These are phyloP conservation scores for Phialophora tarda DNA, from an alignment of 2,329 filamentous ascomycete species.

Conservation along the genomic window DNA sequence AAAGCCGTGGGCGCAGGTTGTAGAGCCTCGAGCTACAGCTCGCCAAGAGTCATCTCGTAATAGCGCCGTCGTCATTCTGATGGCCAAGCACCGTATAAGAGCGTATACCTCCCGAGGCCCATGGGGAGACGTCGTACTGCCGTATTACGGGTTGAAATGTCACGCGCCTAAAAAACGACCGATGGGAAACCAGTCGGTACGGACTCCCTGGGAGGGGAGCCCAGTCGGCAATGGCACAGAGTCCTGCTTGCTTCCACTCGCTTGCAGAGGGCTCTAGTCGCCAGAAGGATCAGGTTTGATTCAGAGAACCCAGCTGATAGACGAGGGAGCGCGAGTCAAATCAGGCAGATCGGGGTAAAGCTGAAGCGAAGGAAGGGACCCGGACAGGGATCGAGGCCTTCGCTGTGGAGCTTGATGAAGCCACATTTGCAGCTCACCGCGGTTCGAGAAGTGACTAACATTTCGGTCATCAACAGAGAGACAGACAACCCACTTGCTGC, in stretches of 20 bases:
- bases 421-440: slow-evolving; percentile 5
- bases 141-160: slow-evolving; percentile 4
- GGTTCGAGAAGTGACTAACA: slow-evolving; percentile 17
- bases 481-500: slow-evolving; percentile 1
- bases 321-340: background rate
- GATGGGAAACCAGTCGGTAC: background rate
- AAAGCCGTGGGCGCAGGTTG: background rate
- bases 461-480: slow-evolving; percentile 1
- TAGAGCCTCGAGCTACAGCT: background rate
- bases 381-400: slow-evolving; percentile 5
- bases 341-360: slow-evolving; percentile 3
- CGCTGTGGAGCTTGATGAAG: slow-evolving; percentile 15
- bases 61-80: background rate
- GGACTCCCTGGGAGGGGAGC: background rate
- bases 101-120: background rate
- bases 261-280: background rate
- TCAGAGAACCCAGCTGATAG: background rate
- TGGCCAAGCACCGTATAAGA: background rate
- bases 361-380: slow-evolving; percentile 17
- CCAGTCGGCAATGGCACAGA: background rate
- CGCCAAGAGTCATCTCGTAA: slow-evolving; percentile 1
- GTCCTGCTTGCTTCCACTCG: background rate
- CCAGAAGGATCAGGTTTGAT: slow-evolving; percentile 7
- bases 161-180: background rate
- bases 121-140: background rate